Conservation (phyloP, 1,284 basidiomycete species). For the Megacollybia platyphylla region DNA sequence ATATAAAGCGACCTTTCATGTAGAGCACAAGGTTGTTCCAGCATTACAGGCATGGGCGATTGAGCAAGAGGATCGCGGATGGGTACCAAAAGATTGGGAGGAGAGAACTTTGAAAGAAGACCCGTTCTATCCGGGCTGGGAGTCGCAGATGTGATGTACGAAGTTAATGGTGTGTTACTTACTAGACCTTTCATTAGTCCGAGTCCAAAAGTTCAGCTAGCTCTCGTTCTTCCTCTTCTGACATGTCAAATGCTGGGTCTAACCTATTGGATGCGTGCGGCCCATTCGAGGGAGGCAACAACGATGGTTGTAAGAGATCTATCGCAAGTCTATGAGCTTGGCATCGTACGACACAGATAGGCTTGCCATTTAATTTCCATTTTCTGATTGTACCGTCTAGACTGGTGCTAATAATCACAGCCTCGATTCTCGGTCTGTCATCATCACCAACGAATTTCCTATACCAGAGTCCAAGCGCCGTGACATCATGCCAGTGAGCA, state of each 20-base stretch:
- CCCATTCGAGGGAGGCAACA: background rate
- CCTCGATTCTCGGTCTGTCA: conserved; percentile 36
- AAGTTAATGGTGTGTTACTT: background rate
- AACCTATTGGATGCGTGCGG: too few relatives aligned
- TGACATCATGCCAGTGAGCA: conserved; percentile 83
- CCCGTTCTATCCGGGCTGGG: conserved; percentile 36
- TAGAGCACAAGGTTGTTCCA: conserved; percentile 30
- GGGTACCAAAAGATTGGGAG: conserved; percentile 31
- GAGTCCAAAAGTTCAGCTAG: conserved; percentile 68
- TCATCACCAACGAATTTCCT: conserved; percentile 30
- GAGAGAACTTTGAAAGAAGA: conserved; percentile 33
- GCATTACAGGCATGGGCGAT: conserved; percentile 28
- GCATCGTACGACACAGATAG: conserved; percentile 1
- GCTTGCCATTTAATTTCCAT: conserved; percentile 67
- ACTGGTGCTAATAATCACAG: conserved; percentile 73
- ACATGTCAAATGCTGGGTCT: conserved; percentile 22
- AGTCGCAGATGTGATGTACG: conserved; percentile 2
- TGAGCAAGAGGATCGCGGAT: conserved; percentile 30
- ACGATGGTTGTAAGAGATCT: background rate
- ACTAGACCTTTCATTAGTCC: conserved; percentile 15
- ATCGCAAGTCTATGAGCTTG: background rate
- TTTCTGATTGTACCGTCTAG: conserved; percentile 77
- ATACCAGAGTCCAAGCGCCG: conserved; percentile 60
- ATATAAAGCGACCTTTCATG: conserved; percentile 28
- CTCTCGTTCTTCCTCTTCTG: conserved; percentile 71